phyloP scores from a whole-genome alignment of 2,329 filamentous ascomycete species.

The Pestalotiopsis sp. region DNA sequence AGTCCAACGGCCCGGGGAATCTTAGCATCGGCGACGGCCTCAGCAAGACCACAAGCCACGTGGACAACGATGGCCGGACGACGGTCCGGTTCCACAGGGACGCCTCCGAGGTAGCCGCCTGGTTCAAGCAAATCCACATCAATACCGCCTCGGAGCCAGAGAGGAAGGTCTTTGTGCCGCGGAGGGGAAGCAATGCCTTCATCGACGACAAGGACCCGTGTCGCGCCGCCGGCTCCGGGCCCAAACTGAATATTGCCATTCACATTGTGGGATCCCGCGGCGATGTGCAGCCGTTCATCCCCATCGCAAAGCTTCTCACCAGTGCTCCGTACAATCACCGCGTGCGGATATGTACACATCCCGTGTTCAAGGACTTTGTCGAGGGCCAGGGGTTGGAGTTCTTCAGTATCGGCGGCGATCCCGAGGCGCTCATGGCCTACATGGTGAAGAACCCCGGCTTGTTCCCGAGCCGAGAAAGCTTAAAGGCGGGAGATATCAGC shows the following conservation, averaged over 20 bases:
- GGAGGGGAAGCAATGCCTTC: conserved; percentile 3
- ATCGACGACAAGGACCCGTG: not conserved
- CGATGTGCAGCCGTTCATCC: conserved; percentile 65
- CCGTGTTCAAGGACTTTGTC: conserved; percentile 60
- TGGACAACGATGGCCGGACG: conserved; percentile 3
- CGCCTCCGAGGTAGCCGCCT: not conserved
- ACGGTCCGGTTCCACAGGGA: conserved; percentile 7
- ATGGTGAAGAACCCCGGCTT: conserved; percentile 47
- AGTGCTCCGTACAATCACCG: conserved; percentile 54
- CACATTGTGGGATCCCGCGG: conserved; percentile 64
- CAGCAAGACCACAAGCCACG: not conserved
- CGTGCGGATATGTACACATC: conserved; percentile 61
- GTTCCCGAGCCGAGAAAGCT: conserved; percentile 37
- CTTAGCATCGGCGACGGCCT: conserved; percentile 3
- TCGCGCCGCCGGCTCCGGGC: not conserved
- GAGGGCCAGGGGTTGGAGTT: conserved; percentile 57
- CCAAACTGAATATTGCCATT: conserved; percentile 54
- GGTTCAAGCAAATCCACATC: conserved; percentile 1
- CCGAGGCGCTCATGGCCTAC: conserved; percentile 48
- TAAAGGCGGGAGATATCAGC: conserved; percentile 39
- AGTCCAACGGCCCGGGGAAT: not conserved
- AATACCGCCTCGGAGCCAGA: not conserved
- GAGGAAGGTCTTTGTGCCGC: conserved; percentile 1
- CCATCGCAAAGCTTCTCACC: conserved; percentile 54
- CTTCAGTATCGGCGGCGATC: conserved; percentile 55